A percentile compares a stretch with the other conserved stretches of the same genome.
phyloP scores from a whole-genome alignment of 805 yeast genomes.

The Pichia californica region DNA sequence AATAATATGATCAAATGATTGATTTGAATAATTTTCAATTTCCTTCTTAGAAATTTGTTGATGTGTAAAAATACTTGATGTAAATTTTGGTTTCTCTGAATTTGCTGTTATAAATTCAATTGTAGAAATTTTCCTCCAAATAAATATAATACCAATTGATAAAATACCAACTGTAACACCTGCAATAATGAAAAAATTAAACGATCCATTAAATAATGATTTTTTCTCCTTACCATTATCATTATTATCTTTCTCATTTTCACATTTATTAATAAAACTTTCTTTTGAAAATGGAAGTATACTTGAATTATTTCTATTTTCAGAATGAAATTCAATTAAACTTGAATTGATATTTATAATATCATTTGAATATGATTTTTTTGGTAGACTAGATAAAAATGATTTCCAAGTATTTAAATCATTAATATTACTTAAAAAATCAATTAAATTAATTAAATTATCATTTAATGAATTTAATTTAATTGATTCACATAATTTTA shows the following conservation, averaged over 20 bases:
- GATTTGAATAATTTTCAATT: no score
- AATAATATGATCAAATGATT: constrained; percentile 2
- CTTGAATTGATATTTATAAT: constrained; percentile 18
- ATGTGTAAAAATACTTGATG: no score
- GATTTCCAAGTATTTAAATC: constrained; percentile 12
- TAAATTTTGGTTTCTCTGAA: no score
- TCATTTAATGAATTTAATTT: constrained; percentile 21
- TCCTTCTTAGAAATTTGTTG: no score
- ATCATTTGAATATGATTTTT: background rate
- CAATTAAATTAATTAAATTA: constrained; percentile 28
- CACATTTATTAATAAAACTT: background rate
- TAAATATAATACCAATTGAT: constrained; percentile 24
- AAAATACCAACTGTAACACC: constrained; percentile 27
- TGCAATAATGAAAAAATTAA: constrained; percentile 17
- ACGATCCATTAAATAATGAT: background rate
- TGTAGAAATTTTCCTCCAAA: constrained; percentile 20
- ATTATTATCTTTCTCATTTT: background rate
- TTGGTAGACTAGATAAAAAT: constrained; percentile 5
- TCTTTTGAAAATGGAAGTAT: background rate
- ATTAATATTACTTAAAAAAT: constrained; percentile 25
- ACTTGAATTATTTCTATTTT: background rate
- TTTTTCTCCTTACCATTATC: constrained; percentile 4
- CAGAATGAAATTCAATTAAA: constrained; percentile 14
- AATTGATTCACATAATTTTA: constrained; percentile 31
- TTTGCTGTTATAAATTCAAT: background rate